phyloP scores from a whole-genome alignment of 495 filamentous ascomycete genomes.

The Talaromyces wortmannii region DNA sequence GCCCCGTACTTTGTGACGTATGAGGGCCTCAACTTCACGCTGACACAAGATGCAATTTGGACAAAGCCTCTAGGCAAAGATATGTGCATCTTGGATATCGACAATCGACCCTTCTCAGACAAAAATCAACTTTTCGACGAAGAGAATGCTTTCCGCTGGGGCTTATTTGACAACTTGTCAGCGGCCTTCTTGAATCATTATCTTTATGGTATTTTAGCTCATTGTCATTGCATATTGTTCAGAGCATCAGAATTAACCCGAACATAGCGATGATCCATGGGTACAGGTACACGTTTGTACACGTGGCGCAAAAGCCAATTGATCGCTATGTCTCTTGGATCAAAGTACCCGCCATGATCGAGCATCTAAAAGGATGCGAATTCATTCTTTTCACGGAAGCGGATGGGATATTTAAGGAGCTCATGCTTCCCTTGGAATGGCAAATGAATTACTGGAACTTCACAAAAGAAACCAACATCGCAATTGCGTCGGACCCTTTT shows the following conservation, averaged over 20 bases:
- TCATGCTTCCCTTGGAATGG: constrained; percentile 45
- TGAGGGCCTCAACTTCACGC: neutral
- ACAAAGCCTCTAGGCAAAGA: constrained; percentile 1
- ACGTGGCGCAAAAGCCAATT: constrained; percentile 6
- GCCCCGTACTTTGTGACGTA: neutral
- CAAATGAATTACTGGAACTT: constrained; percentile 49
- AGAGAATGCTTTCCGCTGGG: neutral
- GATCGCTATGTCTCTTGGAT: constrained; percentile 35
- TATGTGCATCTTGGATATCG: constrained; percentile 1
- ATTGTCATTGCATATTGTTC: neutral
- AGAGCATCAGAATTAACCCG: neutral
- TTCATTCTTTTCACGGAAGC: constrained; percentile 43
- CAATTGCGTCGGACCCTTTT: constrained; percentile 33
- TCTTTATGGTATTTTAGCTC: constrained; percentile 17
- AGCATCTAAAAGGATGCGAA: constrained; percentile 33
- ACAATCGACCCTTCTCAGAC: neutral
- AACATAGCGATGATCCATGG: constrained; percentile 38
- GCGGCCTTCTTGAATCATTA: constrained; percentile 22
- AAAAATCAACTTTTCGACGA: neutral
- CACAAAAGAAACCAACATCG: constrained; percentile 26
- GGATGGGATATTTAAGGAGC: constrained; percentile 39
- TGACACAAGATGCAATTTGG: neutral
- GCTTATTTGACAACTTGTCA: constrained; percentile 1
- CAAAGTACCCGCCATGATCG: constrained; percentile 39
- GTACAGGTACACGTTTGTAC: constrained; percentile 45